Evolutionary conservation across 305 asterid species (phyloP).

Genomic region (Rubia balearica): DNA sequence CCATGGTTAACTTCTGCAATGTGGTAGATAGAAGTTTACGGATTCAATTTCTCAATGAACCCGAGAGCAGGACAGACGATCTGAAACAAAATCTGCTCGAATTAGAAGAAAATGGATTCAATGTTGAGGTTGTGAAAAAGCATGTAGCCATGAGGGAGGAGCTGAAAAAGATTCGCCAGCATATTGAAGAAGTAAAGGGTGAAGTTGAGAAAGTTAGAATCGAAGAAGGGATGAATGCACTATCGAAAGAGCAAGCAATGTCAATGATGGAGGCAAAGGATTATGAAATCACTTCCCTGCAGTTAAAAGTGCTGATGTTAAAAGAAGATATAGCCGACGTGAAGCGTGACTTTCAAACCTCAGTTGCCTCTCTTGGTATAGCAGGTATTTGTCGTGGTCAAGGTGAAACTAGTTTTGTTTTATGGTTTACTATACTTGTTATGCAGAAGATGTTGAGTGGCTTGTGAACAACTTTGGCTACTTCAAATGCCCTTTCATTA

Average conservation of each 20-base stretch:
- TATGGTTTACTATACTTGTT: not conserved
- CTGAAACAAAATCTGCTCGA: constrained; percentile 42
- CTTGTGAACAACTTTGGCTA: not conserved
- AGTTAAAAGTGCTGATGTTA: not conserved
- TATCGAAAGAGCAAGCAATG: not conserved
- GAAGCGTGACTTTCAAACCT: constrained; percentile 24
- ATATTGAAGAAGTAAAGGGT: not conserved
- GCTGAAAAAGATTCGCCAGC: not conserved
- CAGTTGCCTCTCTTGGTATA: constrained; percentile 13
- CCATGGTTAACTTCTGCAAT: constrained; percentile 54
- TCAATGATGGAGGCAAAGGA: not conserved
- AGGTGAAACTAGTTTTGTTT: not conserved
- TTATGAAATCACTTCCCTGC: not conserved
- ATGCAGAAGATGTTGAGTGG: not conserved
- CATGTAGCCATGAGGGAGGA: too few relatives aligned
- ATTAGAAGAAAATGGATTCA: constrained; percentile 12
- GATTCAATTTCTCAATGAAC: constrained; percentile 32
- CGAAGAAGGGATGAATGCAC: too few relatives aligned
- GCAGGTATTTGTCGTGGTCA: not conserved
- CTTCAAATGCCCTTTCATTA: not conserved
- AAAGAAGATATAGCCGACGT: constrained; percentile 2
- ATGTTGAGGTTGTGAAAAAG: too few relatives aligned
- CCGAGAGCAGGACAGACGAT: constrained; percentile 37
- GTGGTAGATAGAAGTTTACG: constrained; percentile 41
- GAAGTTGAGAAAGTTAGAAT: not conserved